These are phyloP conservation scores for Miscanthus lutarioriparius DNA, from an alignment of 176 grass and related monocot genomes.

Conservation along the genomic window DNA sequence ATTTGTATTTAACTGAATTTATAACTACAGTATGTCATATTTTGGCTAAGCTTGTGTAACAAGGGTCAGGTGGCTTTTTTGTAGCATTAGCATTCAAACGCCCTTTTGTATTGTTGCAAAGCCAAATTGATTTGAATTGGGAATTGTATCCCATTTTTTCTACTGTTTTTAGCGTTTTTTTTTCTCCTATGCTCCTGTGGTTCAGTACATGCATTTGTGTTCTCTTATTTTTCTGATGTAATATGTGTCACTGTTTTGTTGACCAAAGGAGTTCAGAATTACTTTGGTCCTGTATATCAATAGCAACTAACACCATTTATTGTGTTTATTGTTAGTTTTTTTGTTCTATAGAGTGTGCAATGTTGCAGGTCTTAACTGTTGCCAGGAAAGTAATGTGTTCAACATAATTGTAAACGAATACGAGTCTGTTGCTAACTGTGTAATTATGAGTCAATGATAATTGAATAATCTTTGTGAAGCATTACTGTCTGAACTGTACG, in stretches of 20 bases:
- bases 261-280: not conserved
- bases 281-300: not conserved
- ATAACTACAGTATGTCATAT: not conserved
- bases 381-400: not conserved
- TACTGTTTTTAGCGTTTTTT: not conserved
- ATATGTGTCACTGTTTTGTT: not conserved
- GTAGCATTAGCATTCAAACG: not conserved
- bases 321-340: not conserved
- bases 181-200: not conserved
- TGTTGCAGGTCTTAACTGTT: not conserved
- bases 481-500: slow-evolving; percentile 29
- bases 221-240: not conserved
- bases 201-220: not conserved
- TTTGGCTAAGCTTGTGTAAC: not conserved
- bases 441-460: slow-evolving; percentile 19
- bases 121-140: not conserved
- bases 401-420: not conserved
- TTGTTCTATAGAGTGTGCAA: not conserved
- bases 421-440: slow-evolving; percentile 18
- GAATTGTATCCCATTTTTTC: too few species aligned
- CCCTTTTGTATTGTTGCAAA: not conserved
- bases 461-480: not conserved
- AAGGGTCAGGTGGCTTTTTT: not conserved
- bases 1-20: not conserved
- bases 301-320: not conserved